Evolutionary conservation across 495 filamentous ascomycete species (phyloP).

Genomic region (Paragyromitra xinjiangensis): DNA sequence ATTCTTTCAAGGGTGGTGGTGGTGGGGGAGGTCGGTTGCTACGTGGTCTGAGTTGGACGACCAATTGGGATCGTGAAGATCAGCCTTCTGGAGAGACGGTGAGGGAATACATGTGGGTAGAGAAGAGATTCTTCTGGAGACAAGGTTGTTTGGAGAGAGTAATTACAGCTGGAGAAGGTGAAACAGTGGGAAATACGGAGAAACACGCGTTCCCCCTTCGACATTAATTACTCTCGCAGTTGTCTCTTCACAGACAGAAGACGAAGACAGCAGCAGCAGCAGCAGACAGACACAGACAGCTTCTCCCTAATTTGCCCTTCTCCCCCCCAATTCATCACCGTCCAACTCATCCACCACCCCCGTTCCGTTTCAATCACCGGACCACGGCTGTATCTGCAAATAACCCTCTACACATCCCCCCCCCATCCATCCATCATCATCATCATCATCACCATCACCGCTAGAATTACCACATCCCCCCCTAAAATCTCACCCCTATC

Average conservation of each 20-base stretch:
- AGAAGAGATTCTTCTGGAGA: background rate
- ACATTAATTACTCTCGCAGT: no score
- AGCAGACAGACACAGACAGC: no score
- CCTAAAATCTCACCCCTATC: background rate
- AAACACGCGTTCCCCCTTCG: no score
- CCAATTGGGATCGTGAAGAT: conserved; percentile 20
- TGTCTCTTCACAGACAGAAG: no score
- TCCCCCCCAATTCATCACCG: background rate
- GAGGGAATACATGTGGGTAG: no score
- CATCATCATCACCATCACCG: background rate
- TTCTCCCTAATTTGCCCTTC: background rate
- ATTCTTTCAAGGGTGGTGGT: no score
- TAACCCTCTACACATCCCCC: background rate
- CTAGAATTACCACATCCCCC: background rate
- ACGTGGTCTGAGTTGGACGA: conserved; percentile 40
- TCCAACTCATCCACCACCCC: background rate
- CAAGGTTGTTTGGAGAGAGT: background rate
- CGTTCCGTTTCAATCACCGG: conserved; percentile 20
- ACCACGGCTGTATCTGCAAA: background rate
- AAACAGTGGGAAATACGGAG: background rate
- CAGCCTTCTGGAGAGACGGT: background rate
- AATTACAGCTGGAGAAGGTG: background rate
- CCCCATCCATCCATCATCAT: background rate
- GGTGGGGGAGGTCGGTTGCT: conserved; percentile 7
- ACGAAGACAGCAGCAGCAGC: no score